phyloP scores from a whole-genome alignment of 1,284 basidiomycete genomes.

The Takashimella koratensis region DNA sequence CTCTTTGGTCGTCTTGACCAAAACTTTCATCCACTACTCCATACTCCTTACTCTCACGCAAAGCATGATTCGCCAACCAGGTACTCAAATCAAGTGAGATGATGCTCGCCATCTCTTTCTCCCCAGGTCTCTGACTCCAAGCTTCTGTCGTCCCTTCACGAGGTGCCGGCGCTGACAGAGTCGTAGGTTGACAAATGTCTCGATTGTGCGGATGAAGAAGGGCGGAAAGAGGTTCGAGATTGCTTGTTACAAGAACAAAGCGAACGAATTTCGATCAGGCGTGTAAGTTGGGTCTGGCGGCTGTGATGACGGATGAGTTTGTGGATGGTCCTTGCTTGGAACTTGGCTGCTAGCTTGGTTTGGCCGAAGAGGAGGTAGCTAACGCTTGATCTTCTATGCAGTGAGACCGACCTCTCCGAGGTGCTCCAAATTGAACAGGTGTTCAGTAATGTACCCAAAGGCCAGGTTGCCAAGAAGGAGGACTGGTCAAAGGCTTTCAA shows the following conservation, averaged over 20 bases:
- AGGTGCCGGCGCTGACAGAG: too few species aligned
- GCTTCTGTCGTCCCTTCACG: too few species aligned
- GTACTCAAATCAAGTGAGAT: conserved; percentile 21
- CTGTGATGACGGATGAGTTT: too few species aligned
- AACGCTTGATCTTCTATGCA: too few species aligned
- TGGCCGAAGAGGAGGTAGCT: too few species aligned
- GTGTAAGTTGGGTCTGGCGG: conserved; percentile 65
- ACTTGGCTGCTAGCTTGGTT: too few species aligned
- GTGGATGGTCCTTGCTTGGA: too few species aligned
- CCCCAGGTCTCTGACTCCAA: too few species aligned
- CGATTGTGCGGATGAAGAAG: conserved; percentile 91
- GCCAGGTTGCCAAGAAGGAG: conserved; percentile 80
- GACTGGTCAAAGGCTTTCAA: conserved; percentile 91
- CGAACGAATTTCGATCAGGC: conserved; percentile 90
- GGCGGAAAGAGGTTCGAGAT: conserved; percentile 99
- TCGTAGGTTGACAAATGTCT: conserved; percentile 93
- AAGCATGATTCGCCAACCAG: conserved; percentile 17
- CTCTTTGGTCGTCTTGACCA: too few species aligned
- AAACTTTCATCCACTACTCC: too few species aligned
- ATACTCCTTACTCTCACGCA: too few species aligned
- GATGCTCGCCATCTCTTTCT: too few species aligned
- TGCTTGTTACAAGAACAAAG: conserved; percentile 99
- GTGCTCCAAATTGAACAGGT: conserved; percentile 96
- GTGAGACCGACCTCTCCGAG: conserved; percentile 90
- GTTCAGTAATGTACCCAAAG: conserved; percentile 95